Percentiles rank a stretch among this genome's conserved stretches.
phyloP scores from a whole-genome alignment of 345 rosid genomes.

The Aquilaria yunnanensis region DNA sequence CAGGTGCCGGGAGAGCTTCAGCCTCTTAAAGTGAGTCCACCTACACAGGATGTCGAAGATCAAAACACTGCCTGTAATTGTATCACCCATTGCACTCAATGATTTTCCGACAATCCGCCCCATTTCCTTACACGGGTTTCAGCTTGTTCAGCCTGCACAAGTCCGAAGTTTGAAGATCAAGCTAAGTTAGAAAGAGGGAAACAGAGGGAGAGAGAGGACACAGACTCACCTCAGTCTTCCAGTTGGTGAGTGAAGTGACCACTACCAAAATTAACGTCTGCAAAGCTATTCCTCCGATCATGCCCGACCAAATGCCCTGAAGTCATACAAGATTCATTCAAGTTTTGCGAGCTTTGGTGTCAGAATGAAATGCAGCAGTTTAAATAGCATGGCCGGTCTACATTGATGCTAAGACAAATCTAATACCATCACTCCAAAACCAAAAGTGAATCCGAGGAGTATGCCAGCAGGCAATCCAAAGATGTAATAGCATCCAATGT shows the following conservation, averaged over 20 bases:
- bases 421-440: constrained; percentile 58
- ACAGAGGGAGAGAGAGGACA: not conserved
- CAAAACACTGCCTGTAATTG: too few relatives aligned
- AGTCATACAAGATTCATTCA: not conserved
- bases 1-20: too few relatives aligned
- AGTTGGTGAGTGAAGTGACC: constrained; percentile 61
- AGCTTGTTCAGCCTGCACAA: constrained; percentile 66
- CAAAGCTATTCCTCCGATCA: constrained; percentile 74
- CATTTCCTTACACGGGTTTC: constrained; percentile 65
- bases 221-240: constrained; percentile 63
- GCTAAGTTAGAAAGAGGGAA: not conserved
- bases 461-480: constrained; percentile 87
- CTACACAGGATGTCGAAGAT: too few relatives aligned
- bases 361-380: too few relatives aligned
- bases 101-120: constrained; percentile 54
- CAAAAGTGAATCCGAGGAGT: constrained; percentile 68
- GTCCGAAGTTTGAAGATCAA: constrained; percentile 1
- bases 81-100: constrained; percentile 6
- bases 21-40: too few relatives aligned
- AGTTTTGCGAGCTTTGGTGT: not conserved
- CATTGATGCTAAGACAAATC: not conserved
- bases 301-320: constrained; percentile 98
- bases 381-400: not conserved
- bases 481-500: constrained; percentile 74
- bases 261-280: constrained; percentile 65